Percentiles rank a stretch among this genome's conserved stretches.
Evolutionary conservation across 306 rosid genomes (phyloP).

Genomic region (Hylodesmum podocarpum): DNA sequence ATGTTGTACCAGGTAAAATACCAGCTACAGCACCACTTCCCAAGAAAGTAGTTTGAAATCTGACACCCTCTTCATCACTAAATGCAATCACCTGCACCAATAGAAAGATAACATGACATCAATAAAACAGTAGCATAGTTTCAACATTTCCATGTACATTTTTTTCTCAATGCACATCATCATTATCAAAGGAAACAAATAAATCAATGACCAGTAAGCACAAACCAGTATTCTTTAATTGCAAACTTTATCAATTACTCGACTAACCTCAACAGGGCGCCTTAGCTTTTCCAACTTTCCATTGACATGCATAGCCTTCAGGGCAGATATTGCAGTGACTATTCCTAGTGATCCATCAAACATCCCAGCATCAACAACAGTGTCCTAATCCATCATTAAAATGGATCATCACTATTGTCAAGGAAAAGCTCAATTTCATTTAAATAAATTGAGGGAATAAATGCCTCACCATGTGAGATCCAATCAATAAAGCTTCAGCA

Average conservation of each 20-base stretch:
- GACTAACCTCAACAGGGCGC: conserved; percentile 84
- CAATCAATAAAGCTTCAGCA: conserved; percentile 72
- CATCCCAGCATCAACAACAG: conserved; percentile 93
- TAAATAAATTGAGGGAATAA: neutral
- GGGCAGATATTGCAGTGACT: conserved; percentile 76
- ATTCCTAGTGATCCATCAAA: conserved; percentile 92
- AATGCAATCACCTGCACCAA: conserved; percentile 84
- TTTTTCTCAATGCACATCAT: neutral
- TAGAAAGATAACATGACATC: conserved; percentile 16
- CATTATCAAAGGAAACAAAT: neutral
- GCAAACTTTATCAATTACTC: conserved; percentile 14
- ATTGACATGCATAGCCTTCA: conserved; percentile 63
- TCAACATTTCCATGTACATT: neutral
- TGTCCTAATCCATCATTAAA: conserved; percentile 58
- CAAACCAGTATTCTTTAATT: neutral
- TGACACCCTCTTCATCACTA: conserved; percentile 96
- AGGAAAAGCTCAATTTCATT: conserved; percentile 12
- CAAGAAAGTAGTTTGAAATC: conserved; percentile 91
- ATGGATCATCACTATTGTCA: neutral
- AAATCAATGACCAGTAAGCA: neutral
- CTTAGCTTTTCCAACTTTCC: conserved; percentile 59
- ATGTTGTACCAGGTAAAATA: conserved; percentile 61
- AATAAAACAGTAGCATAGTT: conserved; percentile 2
- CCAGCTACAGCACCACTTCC: conserved; percentile 95
- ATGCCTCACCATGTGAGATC: conserved; percentile 81